Evolutionary conservation across 139 green algal genomes (phyloP), one percentile per base, ranked within the genome.

Genomic region (Limnomonas spitsbergensis): DNA sequence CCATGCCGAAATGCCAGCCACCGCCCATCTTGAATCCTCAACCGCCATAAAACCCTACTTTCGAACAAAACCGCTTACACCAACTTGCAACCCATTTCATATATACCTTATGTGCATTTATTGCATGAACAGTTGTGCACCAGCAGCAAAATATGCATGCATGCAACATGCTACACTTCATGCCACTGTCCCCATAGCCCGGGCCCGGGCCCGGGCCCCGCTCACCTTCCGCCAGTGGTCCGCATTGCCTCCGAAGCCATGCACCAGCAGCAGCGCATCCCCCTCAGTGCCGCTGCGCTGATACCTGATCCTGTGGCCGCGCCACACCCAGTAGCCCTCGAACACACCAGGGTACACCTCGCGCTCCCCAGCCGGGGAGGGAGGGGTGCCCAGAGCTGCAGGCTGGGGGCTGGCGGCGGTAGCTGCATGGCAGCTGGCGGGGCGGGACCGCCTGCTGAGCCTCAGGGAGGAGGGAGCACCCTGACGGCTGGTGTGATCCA

Each of bases 231-330:
- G 81, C 90, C 90, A 97, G 77, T 97, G 93, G 80, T 94, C 91
- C 2, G 80, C 81, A 85, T 98, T 98, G 35, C 89, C 93, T 1
- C 95, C 95, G 89, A 99, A 99, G 4, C 95, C 95, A 68, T 99
- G 95, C 2, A 98, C 85, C 31, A 93, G 81, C 2, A 97, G 20
- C 0, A 94, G 14, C 26, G 84, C 53, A 3, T 87, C 72, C 1
- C 80, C 84, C 3, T 47, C 4, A 27, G 80, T 79, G 4, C 83
- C 85, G 27, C 83, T 84, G 1, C 78, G 53, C 75, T 97, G 91
- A 79, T 98, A 98, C 3, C 95, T 84, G 2, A 98, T 97, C 3
- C 78, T 84, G 73, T 95, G 81, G 0, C 90, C 92, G 4, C 87
- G 37, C 94, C 94, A 98, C 1, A 32, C 39, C 91, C 93, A 98